Evolutionary conservation across 768 basidiomycete species (phyloP), one percentile per base, ranked within the genome.

Genomic region (Serendipita indica): DNA sequence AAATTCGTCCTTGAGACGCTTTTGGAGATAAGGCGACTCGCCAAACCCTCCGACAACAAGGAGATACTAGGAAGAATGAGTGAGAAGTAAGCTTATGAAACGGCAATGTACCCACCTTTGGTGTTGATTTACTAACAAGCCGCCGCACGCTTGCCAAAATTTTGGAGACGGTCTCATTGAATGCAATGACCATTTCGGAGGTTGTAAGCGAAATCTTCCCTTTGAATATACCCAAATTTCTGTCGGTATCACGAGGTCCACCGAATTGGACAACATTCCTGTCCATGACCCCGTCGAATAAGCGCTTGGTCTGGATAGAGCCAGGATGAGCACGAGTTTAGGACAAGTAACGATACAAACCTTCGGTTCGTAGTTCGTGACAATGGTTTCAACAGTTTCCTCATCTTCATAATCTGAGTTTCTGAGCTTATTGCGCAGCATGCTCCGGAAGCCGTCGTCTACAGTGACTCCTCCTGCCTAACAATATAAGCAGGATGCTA

Each of bases 391-490:
- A n/a, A 58, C 7, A 30, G 14, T 25, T 4, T 12, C 33, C 20
- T 6, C 7, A 13, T 13, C 22, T 13, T 20, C 13, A 0, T 20
- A 46, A 20, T 52, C 34, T 6, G 59, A 52, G 13, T 54, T 39
- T 28, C 34, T 33, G 32, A 60, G 46, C 25, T 60, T 60, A 13
- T 33, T n/a, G n/a, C 39, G 32, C 13, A 60, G 46, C 45, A 60
- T 52, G 20, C 32, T 54, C 46, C 54, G 45, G 10, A 46, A 43
- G n/a, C 34, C 45, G 4, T 39, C 35, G n/a, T 54, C 49, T 20
- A 54, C 49, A 0, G 32, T 25, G n/a, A 54, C 30, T 4, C 49
- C 33, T 3, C 27, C 28, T 5, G 58, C 58, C 49, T 54, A 33
- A 10, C n/a, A 30, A 10, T 7, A 7, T 1, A 25, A n/a, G n/a